phyloP scores from a whole-genome alignment of 1,284 basidiomycete species.

The Ceratobasidium sp. region DNA sequence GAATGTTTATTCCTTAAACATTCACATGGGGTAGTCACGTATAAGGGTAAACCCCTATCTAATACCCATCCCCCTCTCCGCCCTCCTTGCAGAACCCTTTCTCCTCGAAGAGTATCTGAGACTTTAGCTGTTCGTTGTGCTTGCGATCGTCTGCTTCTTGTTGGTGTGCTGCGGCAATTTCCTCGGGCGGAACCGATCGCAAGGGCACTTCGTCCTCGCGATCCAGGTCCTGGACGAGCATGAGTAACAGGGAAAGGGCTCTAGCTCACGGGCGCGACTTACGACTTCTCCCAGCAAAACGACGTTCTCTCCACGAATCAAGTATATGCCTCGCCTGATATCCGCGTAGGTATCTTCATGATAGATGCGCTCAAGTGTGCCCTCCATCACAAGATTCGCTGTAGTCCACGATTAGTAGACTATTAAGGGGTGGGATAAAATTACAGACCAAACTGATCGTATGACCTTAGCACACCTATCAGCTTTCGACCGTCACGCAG shows the following conservation, averaged over 20 bases:
- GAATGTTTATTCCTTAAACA: neutral
- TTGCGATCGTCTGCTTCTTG: conserved; percentile 74
- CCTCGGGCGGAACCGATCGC: conserved; percentile 71
- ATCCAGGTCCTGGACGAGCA: conserved; percentile 78
- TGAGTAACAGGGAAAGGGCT: conserved; percentile 16
- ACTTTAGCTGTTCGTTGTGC: conserved; percentile 71
- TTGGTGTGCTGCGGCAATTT: conserved; percentile 74
- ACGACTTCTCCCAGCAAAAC: conserved; percentile 97
- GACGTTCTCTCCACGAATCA: conserved; percentile 98
- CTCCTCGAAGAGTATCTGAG: conserved; percentile 75
- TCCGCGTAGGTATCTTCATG: conserved; percentile 81
- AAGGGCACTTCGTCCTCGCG: conserved; percentile 87
- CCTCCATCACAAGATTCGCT: conserved; percentile 94
- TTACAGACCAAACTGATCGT: conserved; percentile 95
- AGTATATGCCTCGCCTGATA: conserved; percentile 83
- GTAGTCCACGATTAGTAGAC: conserved; percentile 21
- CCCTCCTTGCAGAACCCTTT: conserved; percentile 87
- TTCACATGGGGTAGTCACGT: neutral
- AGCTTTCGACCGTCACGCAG: conserved; percentile 95
- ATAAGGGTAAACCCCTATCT: neutral
- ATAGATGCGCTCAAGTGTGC: conserved; percentile 88
- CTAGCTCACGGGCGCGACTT: conserved; percentile 53
- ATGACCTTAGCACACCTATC: conserved; percentile 93
- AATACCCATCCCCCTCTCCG: conserved; percentile 90
- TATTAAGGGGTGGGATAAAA: neutral